Evolutionary conservation across 257 asterid species (phyloP).

Genomic region (Jaltomata sinuosa): DNA sequence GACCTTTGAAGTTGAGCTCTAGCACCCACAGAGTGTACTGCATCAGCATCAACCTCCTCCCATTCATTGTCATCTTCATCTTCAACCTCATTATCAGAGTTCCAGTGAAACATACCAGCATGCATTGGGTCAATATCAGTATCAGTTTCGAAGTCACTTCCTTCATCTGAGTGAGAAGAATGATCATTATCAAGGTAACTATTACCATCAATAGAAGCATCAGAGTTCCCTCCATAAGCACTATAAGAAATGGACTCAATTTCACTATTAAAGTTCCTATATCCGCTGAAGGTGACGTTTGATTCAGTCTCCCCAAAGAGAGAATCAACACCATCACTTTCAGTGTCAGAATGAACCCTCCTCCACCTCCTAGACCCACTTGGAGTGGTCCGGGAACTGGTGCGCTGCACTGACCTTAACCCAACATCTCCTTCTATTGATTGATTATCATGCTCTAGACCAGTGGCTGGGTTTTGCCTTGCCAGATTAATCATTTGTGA

Average conservation of each 20-base stretch:
- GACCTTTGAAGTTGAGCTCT: slow-evolving; percentile 21
- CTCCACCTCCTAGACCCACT: slow-evolving; percentile 65
- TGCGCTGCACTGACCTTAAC: slow-evolving; percentile 21
- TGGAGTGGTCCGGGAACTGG: slow-evolving; percentile 49
- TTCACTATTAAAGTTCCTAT: slow-evolving; percentile 44
- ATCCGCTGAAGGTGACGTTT: slow-evolving; percentile 56
- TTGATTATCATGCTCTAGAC: slow-evolving; percentile 35
- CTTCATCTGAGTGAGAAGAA: slow-evolving; percentile 32
- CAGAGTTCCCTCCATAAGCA: slow-evolving; percentile 63
- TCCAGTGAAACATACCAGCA: slow-evolving; percentile 67
- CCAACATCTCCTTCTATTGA: slow-evolving; percentile 38
- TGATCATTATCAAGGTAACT: slow-evolving; percentile 47
- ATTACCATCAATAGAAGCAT: slow-evolving; percentile 58
- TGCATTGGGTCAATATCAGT: slow-evolving; percentile 93
- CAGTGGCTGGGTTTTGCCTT: slow-evolving; percentile 38
- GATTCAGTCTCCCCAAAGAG: slow-evolving; percentile 68
- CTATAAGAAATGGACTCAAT: slow-evolving; percentile 50
- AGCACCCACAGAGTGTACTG: slow-evolving; percentile 18
- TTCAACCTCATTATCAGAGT: slow-evolving; percentile 51
- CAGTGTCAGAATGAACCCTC: slow-evolving; percentile 58
- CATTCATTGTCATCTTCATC: slow-evolving; percentile 36
- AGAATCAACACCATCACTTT: slow-evolving; percentile 79
- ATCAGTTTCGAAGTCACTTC: slow-evolving; percentile 56
- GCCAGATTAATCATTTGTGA: slow-evolving; percentile 39
- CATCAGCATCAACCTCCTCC: slow-evolving; percentile 55